These are phyloP conservation scores for Magnaporthiopsis incrustans DNA, from an alignment of 2,329 filamentous ascomycete species.

Conservation along the genomic window DNA sequence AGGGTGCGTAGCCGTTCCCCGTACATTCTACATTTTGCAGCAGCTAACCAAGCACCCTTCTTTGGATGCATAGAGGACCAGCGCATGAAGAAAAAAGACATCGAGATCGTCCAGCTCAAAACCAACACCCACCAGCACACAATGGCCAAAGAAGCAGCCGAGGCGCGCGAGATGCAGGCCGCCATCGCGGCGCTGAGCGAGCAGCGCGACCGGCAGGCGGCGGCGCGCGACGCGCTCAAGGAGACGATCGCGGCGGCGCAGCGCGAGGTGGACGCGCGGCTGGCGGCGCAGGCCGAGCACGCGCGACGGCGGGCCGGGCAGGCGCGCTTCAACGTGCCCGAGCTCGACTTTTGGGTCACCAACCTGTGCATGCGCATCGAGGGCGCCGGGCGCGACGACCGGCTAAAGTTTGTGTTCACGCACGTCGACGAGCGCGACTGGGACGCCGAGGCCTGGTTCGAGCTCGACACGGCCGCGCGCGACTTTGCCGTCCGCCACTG, in stretches of 20 bases:
- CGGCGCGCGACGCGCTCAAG: constrained; percentile 47
- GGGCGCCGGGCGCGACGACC: constrained; percentile 74
- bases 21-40: background rate
- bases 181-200: constrained; percentile 49
- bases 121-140: constrained; percentile 63
- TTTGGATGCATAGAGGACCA: constrained; percentile 62
- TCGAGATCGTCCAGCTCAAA: constrained; percentile 72
- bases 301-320: constrained; percentile 73
- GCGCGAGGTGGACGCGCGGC: constrained; percentile 57
- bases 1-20: constrained; percentile 50
- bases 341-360: constrained; percentile 92
- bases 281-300: constrained; percentile 65
- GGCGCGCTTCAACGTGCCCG: constrained; percentile 80
- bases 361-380: constrained; percentile 86
- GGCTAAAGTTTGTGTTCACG: constrained; percentile 82
- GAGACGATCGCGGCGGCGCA: constrained; percentile 60
- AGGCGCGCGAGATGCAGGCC: constrained; percentile 66
- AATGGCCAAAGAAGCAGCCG: constrained; percentile 67
- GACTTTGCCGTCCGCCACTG: constrained; percentile 82
- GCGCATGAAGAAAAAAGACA: constrained; percentile 79
- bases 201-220: constrained; percentile 54
- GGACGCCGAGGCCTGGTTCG: constrained; percentile 89
- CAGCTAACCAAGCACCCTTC: too few relatives aligned
- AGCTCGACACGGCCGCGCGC: constrained; percentile 69
- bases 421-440: constrained; percentile 81